A percentile compares a stretch with the other conserved stretches of the same genome.
Evolutionary conservation across 371 early-diverging fungal genomes (phyloP).

Genomic region (Saksenaea oblongispora): DNA sequence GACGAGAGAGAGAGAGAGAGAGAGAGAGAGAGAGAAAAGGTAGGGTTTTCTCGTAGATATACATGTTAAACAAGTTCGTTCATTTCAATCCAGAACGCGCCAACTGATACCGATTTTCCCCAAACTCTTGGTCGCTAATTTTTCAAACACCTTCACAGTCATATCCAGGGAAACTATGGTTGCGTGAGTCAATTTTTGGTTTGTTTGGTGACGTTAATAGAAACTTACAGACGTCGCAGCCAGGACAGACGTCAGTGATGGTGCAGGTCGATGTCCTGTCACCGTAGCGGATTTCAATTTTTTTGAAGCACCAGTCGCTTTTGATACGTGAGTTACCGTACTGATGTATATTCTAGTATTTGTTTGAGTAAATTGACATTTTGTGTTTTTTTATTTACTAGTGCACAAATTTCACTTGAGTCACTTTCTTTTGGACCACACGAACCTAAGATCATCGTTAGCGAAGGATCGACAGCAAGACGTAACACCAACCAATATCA

Average conservation of each 20-base stretch:
- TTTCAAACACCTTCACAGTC: neutral
- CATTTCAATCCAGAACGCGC: neutral
- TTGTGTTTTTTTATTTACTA: no score
- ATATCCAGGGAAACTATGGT: neutral
- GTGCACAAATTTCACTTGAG: neutral
- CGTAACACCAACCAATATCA: neutral
- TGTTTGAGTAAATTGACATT: no score
- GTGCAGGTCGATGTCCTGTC: neutral
- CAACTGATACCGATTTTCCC: neutral
- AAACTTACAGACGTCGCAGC: neutral
- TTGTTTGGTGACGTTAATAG: neutral
- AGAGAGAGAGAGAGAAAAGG: no score
- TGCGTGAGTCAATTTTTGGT: no score
- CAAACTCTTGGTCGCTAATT: neutral
- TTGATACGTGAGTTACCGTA: neutral
- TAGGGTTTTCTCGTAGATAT: no score
- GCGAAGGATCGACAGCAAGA: neutral
- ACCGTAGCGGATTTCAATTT: neutral
- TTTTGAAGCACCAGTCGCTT: neutral
- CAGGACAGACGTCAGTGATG: neutral
- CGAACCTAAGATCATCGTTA: neutral
- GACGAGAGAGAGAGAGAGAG: no score
- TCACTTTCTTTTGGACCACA: conserved; percentile 14
- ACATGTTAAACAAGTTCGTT: neutral
- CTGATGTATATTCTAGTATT: neutral